These are phyloP conservation scores for Bolboschoenoplectus hybrid DNA, from an alignment of 202 grass and related monocot genomes.

Conservation along the genomic window DNA sequence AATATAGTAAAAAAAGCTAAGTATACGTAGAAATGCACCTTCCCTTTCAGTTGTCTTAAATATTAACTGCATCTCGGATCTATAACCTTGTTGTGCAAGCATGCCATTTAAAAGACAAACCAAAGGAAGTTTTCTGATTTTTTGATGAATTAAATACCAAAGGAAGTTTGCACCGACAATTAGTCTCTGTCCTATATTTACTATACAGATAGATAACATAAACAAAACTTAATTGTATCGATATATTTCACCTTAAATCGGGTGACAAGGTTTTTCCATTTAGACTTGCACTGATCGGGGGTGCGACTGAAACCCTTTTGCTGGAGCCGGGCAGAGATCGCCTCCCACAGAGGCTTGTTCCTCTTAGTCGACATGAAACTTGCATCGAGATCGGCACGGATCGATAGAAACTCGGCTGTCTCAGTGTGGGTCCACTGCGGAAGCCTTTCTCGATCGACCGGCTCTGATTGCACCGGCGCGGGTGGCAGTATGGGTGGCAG, in stretches of 20 bases:
- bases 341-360: conserved; percentile 95
- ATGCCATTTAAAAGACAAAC: neutral
- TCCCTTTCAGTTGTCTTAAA: neutral
- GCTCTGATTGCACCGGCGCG: neutral
- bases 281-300: conserved; percentile 99
- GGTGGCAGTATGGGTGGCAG: neutral
- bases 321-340: conserved; percentile 58
- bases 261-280: conserved; percentile 99
- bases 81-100: conserved; percentile 17
- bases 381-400: conserved; percentile 76
- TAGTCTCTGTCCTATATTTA: neutral
- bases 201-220: neutral
- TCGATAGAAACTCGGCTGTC: conserved; percentile 72
- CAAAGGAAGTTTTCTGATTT: conserved; percentile 17
- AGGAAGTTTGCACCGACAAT: neutral
- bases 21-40: neutral
- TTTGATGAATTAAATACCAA: neutral
- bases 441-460: conserved; percentile 61
- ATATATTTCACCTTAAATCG: conserved; percentile 64
- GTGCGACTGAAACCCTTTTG: conserved; percentile 66
- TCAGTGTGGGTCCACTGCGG: conserved; percentile 91
- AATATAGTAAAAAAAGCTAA: neutral
- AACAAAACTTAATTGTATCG: neutral
- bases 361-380: conserved; percentile 90
- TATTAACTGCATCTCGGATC: conserved; percentile 15